Evolutionary conservation across 495 filamentous ascomycete species (phyloP).

Genomic region (Parachaetomium inaequale): DNA sequence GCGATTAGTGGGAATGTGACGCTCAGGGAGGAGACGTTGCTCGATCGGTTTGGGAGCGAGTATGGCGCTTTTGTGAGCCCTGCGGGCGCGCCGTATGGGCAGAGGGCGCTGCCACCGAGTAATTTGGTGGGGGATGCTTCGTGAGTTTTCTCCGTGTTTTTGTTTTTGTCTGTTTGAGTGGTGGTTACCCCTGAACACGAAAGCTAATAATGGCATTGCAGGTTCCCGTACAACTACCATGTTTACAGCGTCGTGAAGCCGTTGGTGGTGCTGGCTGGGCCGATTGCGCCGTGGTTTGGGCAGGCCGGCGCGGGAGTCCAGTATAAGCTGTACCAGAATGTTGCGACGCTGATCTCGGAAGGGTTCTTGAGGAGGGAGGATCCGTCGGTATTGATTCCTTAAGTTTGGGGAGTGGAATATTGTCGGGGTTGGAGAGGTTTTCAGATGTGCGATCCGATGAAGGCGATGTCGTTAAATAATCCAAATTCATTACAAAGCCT

Average conservation of each 20-base stretch:
- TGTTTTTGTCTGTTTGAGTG: not conserved
- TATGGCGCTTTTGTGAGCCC: conserved; percentile 45
- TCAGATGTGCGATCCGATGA: too few relatives aligned
- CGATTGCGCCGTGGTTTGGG: conserved; percentile 55
- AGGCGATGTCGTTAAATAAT: too few relatives aligned
- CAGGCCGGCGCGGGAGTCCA: conserved; percentile 57
- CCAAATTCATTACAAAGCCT: too few relatives aligned
- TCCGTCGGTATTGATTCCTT: conserved; percentile 14
- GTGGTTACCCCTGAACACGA: not conserved
- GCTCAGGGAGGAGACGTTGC: conserved; percentile 41
- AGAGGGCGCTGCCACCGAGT: conserved; percentile 51
- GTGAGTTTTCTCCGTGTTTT: not conserved
- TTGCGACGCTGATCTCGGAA: conserved; percentile 19
- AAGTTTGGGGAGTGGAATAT: not conserved
- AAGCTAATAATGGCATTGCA: not conserved
- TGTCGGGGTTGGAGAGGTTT: too few relatives aligned
- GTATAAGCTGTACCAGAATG: conserved; percentile 28
- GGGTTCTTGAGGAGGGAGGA: conserved; percentile 23
- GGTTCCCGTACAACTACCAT: conserved; percentile 54
- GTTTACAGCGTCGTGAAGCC: conserved; percentile 48
- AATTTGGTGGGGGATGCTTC: conserved; percentile 42
- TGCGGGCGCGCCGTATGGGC: conserved; percentile 49
- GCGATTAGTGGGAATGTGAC: conserved; percentile 48
- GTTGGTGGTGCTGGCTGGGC: conserved; percentile 46
- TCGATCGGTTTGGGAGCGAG: conserved; percentile 56